These are phyloP conservation scores for Ceriops tagal DNA, from an alignment of 345 rosid species.

Conservation along the genomic window DNA sequence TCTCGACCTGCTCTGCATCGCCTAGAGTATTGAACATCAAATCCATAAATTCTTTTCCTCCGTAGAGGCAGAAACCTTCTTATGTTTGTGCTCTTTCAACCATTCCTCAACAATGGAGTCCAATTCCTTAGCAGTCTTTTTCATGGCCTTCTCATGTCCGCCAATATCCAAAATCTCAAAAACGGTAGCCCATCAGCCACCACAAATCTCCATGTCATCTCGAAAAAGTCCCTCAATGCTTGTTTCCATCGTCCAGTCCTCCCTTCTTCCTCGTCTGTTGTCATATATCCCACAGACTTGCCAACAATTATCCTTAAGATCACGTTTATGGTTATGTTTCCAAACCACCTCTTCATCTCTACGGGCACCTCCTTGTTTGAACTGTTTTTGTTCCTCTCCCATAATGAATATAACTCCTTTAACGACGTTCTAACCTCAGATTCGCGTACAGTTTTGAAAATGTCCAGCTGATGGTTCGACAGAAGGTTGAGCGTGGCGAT, in stretches of 20 bases:
- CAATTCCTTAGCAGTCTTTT: constrained; percentile 20
- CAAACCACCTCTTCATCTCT: not conserved
- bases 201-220: not conserved
- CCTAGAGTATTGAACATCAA: constrained; percentile 19
- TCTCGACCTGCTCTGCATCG: constrained; percentile 12
- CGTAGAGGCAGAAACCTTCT: not conserved
- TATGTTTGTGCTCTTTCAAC: too few relatives aligned
- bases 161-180: constrained; percentile 36
- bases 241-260: not conserved
- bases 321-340: not conserved
- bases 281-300: not conserved
- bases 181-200: constrained; percentile 8
- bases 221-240: not conserved
- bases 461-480: constrained; percentile 25
- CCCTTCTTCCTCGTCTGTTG: not conserved
- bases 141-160: constrained; percentile 31
- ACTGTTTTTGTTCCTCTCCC: not conserved
- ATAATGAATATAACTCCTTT: not conserved
- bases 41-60: constrained; percentile 29
- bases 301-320: not conserved
- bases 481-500: too few relatives aligned
- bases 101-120: too few relatives aligned
- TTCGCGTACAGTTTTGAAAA: constrained; percentile 7
- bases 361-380: not conserved
- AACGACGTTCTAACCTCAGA: not conserved